Conservation (phyloP, 495 filamentous ascomycete genomes). For the Tetracladium setigerum region DNA sequence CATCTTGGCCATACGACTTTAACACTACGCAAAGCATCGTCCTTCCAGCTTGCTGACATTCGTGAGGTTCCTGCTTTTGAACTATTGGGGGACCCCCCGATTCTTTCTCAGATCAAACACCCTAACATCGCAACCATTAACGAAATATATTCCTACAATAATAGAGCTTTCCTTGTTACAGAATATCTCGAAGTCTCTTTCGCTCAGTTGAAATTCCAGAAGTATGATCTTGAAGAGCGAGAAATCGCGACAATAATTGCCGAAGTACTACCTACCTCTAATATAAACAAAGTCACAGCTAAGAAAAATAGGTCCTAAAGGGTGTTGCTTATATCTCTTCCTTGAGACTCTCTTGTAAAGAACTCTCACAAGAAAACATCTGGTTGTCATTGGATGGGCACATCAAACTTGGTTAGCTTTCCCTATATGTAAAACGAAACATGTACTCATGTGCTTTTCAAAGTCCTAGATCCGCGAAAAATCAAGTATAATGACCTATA, state of each 20-base stretch:
- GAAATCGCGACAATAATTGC: conserved; percentile 9
- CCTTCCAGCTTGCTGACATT: not conserved
- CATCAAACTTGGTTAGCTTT: conserved; percentile 7
- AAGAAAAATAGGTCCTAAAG: not conserved
- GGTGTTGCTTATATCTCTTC: not conserved
- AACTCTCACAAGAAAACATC: not conserved
- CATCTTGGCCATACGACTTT: not conserved
- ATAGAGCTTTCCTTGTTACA: not conserved
- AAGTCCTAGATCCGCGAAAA: conserved; percentile 2
- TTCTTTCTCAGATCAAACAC: conserved; percentile 3
- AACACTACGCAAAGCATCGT: not conserved
- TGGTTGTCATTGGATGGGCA: conserved; percentile 1
- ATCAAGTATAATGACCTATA: not conserved
- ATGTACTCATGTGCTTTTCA: not conserved
- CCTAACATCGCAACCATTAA: conserved; percentile 7
- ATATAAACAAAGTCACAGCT: not conserved
- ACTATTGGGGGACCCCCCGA: not conserved
- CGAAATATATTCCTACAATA: conserved; percentile 6
- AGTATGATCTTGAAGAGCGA: conserved; percentile 1
- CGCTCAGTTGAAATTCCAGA: conserved; percentile 1
- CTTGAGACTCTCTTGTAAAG: not conserved
- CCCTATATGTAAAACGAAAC: not conserved
- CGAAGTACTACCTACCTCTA: not conserved
- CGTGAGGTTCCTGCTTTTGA: not conserved
- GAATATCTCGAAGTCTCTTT: conserved; percentile 10